phyloP scores from a whole-genome alignment of 805 yeast genomes.

The Danielia oregonensis region DNA sequence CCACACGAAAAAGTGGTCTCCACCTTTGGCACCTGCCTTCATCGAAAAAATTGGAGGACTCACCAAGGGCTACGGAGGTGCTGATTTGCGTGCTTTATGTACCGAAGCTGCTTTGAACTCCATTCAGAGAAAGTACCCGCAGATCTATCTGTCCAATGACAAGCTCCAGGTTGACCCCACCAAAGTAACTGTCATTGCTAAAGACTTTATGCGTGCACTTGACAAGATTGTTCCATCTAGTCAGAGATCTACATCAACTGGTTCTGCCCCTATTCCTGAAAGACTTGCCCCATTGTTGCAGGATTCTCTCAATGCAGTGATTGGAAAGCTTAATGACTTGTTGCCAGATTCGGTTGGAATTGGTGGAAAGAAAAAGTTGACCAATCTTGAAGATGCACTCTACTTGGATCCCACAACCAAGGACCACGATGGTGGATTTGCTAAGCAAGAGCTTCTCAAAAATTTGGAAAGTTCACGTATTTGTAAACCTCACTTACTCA shows the following conservation, averaged over 20 bases:
- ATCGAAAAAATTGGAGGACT: slow-evolving; percentile 64
- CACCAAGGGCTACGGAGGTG: slow-evolving; percentile 98
- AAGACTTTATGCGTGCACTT: slow-evolving; percentile 82
- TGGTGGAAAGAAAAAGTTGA: slow-evolving; percentile 39
- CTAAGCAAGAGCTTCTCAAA: slow-evolving; percentile 57
- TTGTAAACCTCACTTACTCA: slow-evolving; percentile 75
- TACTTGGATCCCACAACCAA: slow-evolving; percentile 55
- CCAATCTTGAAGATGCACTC: slow-evolving; percentile 66
- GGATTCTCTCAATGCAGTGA: slow-evolving; percentile 45
- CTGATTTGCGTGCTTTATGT: slow-evolving; percentile 89
- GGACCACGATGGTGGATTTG: slow-evolving; percentile 63
- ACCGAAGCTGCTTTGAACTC: slow-evolving; percentile 93
- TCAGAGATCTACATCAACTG: slow-evolving; percentile 73
- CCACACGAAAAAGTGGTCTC: slow-evolving; percentile 87
- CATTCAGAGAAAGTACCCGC: slow-evolving; percentile 90
- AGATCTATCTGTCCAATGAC: slow-evolving; percentile 73
- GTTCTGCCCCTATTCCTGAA: slow-evolving; percentile 76
- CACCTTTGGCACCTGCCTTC: slow-evolving; percentile 59
- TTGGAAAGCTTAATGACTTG: slow-evolving; percentile 47
- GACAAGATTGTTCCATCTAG: slow-evolving; percentile 90
- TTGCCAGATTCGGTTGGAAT: slow-evolving; percentile 50
- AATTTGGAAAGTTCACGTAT: slow-evolving; percentile 56
- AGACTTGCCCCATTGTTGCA: slow-evolving; percentile 61
- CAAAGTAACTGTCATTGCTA: slow-evolving; percentile 66
- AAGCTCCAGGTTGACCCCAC: slow-evolving; percentile 72